Conservation (phyloP, 345 rosid species). For the Rhodomyrtus tomentosa region DNA sequence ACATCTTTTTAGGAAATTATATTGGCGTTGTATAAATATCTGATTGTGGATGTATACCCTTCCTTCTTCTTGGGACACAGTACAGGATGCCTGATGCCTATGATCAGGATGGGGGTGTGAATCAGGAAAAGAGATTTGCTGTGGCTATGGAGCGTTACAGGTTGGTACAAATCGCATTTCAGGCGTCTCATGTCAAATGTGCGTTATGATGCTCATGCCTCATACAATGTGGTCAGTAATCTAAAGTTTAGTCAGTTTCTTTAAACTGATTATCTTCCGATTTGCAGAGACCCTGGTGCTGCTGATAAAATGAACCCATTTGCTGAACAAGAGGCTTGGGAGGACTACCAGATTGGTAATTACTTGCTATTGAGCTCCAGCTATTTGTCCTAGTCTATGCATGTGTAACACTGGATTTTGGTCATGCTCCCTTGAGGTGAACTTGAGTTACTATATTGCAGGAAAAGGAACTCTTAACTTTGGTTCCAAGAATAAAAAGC, state of each 20-base stretch:
- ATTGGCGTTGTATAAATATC: not conserved
- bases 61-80: constrained; percentile 17
- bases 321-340: constrained; percentile 99
- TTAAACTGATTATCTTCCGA: not conserved
- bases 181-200: not conserved
- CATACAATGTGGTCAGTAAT: not conserved
- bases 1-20: not conserved
- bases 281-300: constrained; percentile 46
- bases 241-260: not conserved
- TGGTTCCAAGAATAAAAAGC: constrained; percentile 77
- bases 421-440: not conserved
- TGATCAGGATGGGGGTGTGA: constrained; percentile 75
- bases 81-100: constrained; percentile 95
- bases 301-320: constrained; percentile 94
- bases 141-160: constrained; percentile 84
- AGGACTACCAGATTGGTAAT: constrained; percentile 92
- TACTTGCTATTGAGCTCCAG: not conserved
- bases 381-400: not conserved
- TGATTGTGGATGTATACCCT: not conserved
- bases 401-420: not conserved
- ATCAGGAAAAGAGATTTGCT: constrained; percentile 92
- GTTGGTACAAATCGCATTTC: constrained; percentile 15
- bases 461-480: constrained; percentile 72
- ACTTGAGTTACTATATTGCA: constrained; percentile 17
- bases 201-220: not conserved